Percentiles rank a stretch among this genome's conserved stretches.
Conservation (phyloP, 331 rosid species). For the Acacia concinna region DNA sequence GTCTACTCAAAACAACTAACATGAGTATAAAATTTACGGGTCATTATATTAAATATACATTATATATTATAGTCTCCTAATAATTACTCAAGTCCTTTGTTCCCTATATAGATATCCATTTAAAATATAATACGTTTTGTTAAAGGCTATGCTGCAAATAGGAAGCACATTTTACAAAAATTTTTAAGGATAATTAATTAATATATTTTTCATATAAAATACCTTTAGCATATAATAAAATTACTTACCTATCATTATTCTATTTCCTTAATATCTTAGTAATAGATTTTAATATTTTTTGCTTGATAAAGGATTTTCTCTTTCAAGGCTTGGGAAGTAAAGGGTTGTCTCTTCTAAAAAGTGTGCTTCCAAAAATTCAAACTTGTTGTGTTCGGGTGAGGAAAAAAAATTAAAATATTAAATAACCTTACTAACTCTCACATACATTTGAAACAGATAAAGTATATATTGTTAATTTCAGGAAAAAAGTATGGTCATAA, state of each 20-base stretch:
- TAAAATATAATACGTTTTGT: neutral
- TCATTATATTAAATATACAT: neutral
- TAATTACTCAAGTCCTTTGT: neutral
- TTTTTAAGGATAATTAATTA: neutral
- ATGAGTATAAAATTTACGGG: neutral
- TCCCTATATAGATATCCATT: neutral
- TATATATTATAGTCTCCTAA: neutral
- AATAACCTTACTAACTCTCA: neutral
- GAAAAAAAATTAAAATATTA: neutral
- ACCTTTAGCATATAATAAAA: neutral
- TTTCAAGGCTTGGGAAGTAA: too few relatives aligned
- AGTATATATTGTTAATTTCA: neutral
- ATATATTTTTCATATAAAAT: neutral
- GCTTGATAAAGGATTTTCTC: too few relatives aligned
- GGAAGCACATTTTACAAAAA: neutral
- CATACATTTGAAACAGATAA: neutral
- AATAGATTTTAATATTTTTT: too few relatives aligned
- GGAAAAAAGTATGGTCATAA: neutral
- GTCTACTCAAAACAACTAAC: conserved; percentile 28
- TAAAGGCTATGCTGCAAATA: neutral
- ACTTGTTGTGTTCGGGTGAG: too few relatives aligned
- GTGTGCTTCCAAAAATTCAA: too few relatives aligned
- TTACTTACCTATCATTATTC: neutral
- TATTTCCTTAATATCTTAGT: neutral
- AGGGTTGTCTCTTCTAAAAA: too few relatives aligned